Conservation (phyloP, 768 basidiomycete genomes). For the Tricholoma flavovirens region DNA sequence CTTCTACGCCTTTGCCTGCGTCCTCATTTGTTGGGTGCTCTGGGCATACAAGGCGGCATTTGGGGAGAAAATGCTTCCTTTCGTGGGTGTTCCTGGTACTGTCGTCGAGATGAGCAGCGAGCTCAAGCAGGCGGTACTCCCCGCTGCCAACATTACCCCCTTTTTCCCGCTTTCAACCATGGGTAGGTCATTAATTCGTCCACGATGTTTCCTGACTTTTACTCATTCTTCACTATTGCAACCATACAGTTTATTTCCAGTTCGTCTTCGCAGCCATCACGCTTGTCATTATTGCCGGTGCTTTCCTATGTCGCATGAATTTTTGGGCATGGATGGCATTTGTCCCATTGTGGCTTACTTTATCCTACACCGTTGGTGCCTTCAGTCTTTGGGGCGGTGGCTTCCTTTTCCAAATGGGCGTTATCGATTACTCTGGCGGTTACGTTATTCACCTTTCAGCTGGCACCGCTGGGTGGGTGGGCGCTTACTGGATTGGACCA, state of each 20-base stretch:
- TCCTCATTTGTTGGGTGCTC: neutral
- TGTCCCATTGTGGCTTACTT: neutral
- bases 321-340: neutral
- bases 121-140: neutral
- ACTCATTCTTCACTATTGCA: neutral
- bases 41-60: neutral
- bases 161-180: neutral
- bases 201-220: neutral
- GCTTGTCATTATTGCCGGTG: neutral
- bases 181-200: neutral
- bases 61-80: neutral
- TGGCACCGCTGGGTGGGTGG: neutral
- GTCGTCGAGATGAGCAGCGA: neutral
- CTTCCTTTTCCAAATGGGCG: neutral
- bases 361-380: neutral
- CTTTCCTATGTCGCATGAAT: neutral
- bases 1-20: neutral
- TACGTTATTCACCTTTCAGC: neutral
- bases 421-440: neutral
- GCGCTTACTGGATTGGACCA: neutral
- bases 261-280: neutral
- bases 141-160: neutral
- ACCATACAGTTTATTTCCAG: neutral
- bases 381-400: neutral
- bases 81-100: neutral